Conservation (phyloP, 768 basidiomycete species). For the Suillus plorans region DNA sequence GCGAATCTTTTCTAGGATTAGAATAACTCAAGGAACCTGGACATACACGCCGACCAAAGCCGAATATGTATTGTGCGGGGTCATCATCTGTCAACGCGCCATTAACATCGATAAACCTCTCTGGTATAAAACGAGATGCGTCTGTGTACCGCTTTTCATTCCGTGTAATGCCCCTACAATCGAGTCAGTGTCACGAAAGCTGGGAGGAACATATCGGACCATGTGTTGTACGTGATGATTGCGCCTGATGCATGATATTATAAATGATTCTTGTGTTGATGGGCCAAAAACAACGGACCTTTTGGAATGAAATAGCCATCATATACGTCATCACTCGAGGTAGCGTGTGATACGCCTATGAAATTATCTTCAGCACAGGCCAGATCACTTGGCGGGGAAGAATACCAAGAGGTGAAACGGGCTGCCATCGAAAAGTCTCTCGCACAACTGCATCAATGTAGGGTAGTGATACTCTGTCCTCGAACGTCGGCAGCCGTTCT, state of each 20-base stretch:
- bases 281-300: neutral
- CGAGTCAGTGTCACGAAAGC: neutral
- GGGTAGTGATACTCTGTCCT: constrained; percentile 13
- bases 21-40: neutral
- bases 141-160: constrained; percentile 15
- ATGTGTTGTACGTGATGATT: constrained; percentile 7
- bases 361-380: neutral
- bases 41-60: constrained; percentile 9
- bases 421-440: constrained; percentile 19
- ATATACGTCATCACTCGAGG: constrained; percentile 12
- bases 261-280: too few species aligned
- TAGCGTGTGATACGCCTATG: constrained; percentile 13
- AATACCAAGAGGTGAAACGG: constrained; percentile 13
- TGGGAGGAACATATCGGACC: constrained; percentile 4
- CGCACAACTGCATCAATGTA: constrained; percentile 17
- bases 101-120: constrained; percentile 12
- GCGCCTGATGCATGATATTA: constrained; percentile 6
- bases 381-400: neutral
- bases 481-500: constrained; percentile 14
- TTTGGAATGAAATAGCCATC: constrained; percentile 20
- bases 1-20: neutral
- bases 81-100: constrained; percentile 12
- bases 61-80: constrained; percentile 10
- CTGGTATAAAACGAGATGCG: constrained; percentile 13
- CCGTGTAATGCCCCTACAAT: constrained; percentile 12